Base-by-base conservation (phyloP, 352 stramenopile species). In the Globisporangium emineosum region DNA sequence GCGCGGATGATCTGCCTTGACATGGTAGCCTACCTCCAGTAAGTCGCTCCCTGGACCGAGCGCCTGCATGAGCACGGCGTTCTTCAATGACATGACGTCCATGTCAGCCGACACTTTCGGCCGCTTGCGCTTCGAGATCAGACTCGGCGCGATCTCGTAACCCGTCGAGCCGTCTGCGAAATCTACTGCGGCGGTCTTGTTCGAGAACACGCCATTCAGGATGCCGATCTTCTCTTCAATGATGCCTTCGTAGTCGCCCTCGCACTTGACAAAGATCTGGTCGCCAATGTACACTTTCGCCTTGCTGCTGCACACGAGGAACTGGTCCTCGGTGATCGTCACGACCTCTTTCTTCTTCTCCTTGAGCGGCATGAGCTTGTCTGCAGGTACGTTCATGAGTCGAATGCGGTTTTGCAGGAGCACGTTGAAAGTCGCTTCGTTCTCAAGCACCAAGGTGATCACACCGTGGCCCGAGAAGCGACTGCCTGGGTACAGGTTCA, bases 191-290 rank as follows among this genome's bases (percentile, higher is more conserved):
- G 83, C 83, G 0, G 83, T 90, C 67, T 72, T 75, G 51, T 90
- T 90, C 17, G 81, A 90, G 61, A 89, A 92, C n/a, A 92, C 71
- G 19, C 83, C 83, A 40, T 92, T 92, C 1, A 92, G 60, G 45
- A 89, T 70, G 1, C 83, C 83, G 19, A 90, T 56, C 49, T 90
- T 92, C 27, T 90, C 78, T 62, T 90, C 81, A 3, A 72, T 61
- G 29, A 75, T 54, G 40, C 67, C 75, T 35, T 88, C 79, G 37
- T 75, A 68, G 27, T 90, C 81, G 25, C 75, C 73, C 37, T 83
- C 75, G 55, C 78, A 89, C 50, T 83, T 79, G 57, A 90, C 83
- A 35, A 83, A 79, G 12, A 92, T 80, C 60, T 90, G 83, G 53
- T 92, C 83, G n/a, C 83, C 83, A 30, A 92, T 90, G 68, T 86